Percentiles rank a stretch among this genome's conserved stretches.
Conservation (phyloP, 148 eudicot genomes). For the Heliosperma pusillum region DNA sequence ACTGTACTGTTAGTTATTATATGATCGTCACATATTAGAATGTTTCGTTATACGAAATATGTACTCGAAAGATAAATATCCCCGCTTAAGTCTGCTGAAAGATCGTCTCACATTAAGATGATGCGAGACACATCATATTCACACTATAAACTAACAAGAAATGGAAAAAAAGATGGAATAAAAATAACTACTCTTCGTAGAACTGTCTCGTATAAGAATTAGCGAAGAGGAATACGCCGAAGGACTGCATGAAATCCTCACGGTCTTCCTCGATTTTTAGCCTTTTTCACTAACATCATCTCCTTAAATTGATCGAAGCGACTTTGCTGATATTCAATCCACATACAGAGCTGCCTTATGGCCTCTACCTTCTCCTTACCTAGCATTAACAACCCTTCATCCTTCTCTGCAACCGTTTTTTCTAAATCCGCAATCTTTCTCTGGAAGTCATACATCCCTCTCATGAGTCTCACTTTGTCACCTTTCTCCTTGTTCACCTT, state of each 20-base stretch:
- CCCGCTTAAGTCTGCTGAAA: background rate
- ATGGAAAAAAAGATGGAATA: background rate
- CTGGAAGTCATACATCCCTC: conserved; percentile 31
- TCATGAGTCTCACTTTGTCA: conserved; percentile 30
- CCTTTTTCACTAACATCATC: conserved; percentile 24
- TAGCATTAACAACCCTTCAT: conserved; percentile 47
- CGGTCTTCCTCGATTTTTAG: conserved; percentile 19
- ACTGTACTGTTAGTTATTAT: no score
- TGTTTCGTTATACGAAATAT: background rate
- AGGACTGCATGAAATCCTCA: background rate
- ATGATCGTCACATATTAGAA: background rate
- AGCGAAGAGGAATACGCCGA: no score
- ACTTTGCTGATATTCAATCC: conserved; percentile 64
- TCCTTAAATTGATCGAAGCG: conserved; percentile 60
- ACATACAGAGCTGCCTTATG: conserved; percentile 71
- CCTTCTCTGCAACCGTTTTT: conserved; percentile 46
- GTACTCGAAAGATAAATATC: background rate
- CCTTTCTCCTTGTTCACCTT: conserved; percentile 34
- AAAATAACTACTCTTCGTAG: no score
- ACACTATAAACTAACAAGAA: background rate
- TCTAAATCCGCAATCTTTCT: conserved; percentile 44
- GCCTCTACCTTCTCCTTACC: conserved; percentile 82
- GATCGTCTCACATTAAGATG: background rate
- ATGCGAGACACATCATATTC: no score
- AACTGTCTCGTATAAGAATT: background rate